phyloP scores from a whole-genome alignment of 257 asterid genomes.

The Misopates orontium region DNA sequence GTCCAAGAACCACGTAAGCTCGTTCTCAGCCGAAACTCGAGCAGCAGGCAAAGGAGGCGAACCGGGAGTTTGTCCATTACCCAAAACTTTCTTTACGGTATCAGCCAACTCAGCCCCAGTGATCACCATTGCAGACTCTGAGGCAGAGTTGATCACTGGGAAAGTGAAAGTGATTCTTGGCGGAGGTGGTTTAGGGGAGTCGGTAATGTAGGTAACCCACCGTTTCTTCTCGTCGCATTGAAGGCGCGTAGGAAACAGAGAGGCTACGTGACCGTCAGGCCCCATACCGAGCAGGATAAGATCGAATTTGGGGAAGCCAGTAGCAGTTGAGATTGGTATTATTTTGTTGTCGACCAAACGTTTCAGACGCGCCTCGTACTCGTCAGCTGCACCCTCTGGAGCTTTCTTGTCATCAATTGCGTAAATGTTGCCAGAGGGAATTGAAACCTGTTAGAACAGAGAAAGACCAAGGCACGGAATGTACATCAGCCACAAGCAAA shows the following conservation, averaged over 20 bases:
- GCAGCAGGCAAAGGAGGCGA: slow-evolving; percentile 48
- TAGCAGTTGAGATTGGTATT: slow-evolving; percentile 43
- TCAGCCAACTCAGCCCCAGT: slow-evolving; percentile 63
- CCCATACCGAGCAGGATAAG: slow-evolving; percentile 89
- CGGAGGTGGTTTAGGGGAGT: slow-evolving; percentile 87
- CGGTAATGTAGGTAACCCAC: slow-evolving; percentile 79
- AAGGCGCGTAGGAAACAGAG: slow-evolving; percentile 67
- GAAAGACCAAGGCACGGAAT: no score
- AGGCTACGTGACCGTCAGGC: slow-evolving; percentile 86
- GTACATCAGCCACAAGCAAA: no score
- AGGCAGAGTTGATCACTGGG: slow-evolving; percentile 74
- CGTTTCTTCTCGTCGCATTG: slow-evolving; percentile 62
- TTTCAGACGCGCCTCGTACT: slow-evolving; percentile 60
- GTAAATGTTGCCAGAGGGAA: slow-evolving; percentile 51
- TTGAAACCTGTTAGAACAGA: slow-evolving; percentile 49
- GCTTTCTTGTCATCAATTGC: slow-evolving; percentile 63
- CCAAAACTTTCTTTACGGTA: slow-evolving; percentile 46
- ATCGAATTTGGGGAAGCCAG: slow-evolving; percentile 76
- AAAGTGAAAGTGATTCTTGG: slow-evolving; percentile 86
- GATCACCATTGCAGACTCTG: slow-evolving; percentile 86
- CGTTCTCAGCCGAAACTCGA: slow-evolving; percentile 59
- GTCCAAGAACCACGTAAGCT: slow-evolving; percentile 75
- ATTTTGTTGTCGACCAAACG: slow-evolving; percentile 41
- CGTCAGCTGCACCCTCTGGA: slow-evolving; percentile 70
- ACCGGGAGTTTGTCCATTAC: slow-evolving; percentile 11